Evolutionary conservation across 2,329 filamentous ascomycete genomes (phyloP).

Genomic region (Trichocomaceae sp.): DNA sequence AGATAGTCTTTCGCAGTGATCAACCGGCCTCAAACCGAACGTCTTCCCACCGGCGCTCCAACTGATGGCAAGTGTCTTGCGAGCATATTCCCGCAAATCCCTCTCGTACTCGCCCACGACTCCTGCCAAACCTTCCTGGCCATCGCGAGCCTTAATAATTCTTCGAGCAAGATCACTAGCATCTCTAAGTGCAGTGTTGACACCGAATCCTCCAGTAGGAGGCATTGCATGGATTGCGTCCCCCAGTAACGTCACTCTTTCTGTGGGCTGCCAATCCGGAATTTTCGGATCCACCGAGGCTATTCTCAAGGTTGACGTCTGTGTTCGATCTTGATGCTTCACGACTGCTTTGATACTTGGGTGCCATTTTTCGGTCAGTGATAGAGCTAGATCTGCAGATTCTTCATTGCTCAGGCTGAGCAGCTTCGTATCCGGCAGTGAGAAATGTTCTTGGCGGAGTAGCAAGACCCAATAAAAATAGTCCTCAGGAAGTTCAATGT

Average conservation of each 20-base stretch:
- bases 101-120: slow-evolving; percentile 17
- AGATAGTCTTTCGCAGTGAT: slow-evolving; percentile 17
- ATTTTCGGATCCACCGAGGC: slow-evolving; percentile 28
- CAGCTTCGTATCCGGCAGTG: slow-evolving; percentile 11
- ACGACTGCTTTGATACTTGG: slow-evolving; percentile 20
- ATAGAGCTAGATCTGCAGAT: slow-evolving; percentile 15
- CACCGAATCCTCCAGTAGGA: slow-evolving; percentile 41
- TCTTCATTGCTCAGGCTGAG: slow-evolving; percentile 14
- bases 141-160: slow-evolving; percentile 13
- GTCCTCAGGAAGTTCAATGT: slow-evolving; percentile 16
- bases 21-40: slow-evolving; percentile 18
- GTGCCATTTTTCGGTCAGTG: slow-evolving; percentile 23
- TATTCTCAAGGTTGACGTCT: slow-evolving; percentile 29
- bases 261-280: slow-evolving; percentile 25
- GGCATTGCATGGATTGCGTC: slow-evolving; percentile 44
- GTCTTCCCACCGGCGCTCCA: slow-evolving; percentile 20
- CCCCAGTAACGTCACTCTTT: slow-evolving; percentile 38
- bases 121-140: background rate
- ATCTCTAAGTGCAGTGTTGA: slow-evolving; percentile 41
- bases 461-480: slow-evolving; percentile 24
- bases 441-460: slow-evolving; percentile 9
- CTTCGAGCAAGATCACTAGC: slow-evolving; percentile 32
- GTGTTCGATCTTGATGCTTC: slow-evolving; percentile 22
- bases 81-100: slow-evolving; percentile 18
- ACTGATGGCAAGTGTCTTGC: slow-evolving; percentile 17